Conservation (phyloP, 441 rosid genomes). For the Euphorbia celastroides region DNA sequence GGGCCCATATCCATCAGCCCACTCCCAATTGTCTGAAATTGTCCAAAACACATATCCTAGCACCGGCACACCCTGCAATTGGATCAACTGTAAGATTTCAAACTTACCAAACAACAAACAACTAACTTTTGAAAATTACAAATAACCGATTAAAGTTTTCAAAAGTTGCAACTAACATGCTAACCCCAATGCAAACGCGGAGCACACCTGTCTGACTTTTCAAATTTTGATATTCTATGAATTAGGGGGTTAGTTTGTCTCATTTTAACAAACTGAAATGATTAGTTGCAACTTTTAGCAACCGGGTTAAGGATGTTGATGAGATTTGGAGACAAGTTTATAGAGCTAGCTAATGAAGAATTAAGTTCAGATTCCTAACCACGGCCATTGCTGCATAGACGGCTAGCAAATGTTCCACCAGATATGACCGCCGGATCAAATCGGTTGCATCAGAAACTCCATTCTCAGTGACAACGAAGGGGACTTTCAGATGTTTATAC, state of each 20-base stretch:
- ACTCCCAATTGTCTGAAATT: slow-evolving; percentile 95
- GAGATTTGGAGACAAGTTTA: no score
- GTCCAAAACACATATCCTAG: slow-evolving; percentile 95
- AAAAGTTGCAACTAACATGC: no score
- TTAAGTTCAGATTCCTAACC: slow-evolving; percentile 36
- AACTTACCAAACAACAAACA: slow-evolving; percentile 6
- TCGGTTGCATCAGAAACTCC: slow-evolving; percentile 89
- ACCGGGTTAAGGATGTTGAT: no score
- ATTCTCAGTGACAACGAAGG: slow-evolving; percentile 80
- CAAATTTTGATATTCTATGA: no score
- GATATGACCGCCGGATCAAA: slow-evolving; percentile 80
- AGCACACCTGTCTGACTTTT: no score
- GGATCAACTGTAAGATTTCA: slow-evolving; percentile 16
- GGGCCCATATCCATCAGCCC: slow-evolving; percentile 99
- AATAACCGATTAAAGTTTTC: no score
- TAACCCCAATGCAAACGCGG: no score
- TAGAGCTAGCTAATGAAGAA: no score
- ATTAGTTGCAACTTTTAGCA: no score
- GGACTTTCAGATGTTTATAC: slow-evolving; percentile 70
- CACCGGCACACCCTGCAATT: slow-evolving; percentile 74
- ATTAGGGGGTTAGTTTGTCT: no score
- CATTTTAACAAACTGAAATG: no score
- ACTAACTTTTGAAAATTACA: no score
- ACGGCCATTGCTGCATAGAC: slow-evolving; percentile 72
- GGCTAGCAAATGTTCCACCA: slow-evolving; percentile 88